Conservation (phyloP, 345 rosid species). For the Salix koriyanagi region DNA sequence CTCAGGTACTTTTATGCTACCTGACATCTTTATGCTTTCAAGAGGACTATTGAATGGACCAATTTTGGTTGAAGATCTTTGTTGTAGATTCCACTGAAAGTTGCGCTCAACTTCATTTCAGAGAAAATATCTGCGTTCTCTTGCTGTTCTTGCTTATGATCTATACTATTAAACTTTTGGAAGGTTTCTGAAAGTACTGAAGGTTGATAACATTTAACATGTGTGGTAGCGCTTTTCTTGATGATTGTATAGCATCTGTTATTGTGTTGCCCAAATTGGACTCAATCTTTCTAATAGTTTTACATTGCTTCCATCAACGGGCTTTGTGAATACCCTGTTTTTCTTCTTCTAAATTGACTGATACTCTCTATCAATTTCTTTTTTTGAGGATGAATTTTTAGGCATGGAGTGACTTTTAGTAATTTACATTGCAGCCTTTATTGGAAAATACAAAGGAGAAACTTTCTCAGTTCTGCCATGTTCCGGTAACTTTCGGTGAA, state of each 20-base stretch:
- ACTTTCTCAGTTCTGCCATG: constrained; percentile 36
- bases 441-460: constrained; percentile 25
- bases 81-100: not conserved
- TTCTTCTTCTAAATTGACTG: not conserved
- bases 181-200: not conserved
- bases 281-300: not conserved
- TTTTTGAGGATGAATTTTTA: not conserved
- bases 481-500: constrained; percentile 47
- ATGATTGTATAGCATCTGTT: not conserved
- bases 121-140: not conserved
- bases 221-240: constrained; percentile 2
- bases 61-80: not conserved
- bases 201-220: not conserved
- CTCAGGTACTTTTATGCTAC: constrained; percentile 20
- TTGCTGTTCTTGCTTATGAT: not conserved
- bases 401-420: not conserved
- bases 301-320: not conserved
- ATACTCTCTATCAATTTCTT: not conserved
- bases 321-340: not conserved
- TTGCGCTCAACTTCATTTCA: not conserved
- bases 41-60: not conserved
- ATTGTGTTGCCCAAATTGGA: not conserved
- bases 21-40: not conserved
- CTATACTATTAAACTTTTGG: not conserved
- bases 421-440: constrained; percentile 25